These are phyloP conservation scores for Colletotrichum tabaci DNA, from an alignment of 2,329 filamentous ascomycete species.

Conservation along the genomic window DNA sequence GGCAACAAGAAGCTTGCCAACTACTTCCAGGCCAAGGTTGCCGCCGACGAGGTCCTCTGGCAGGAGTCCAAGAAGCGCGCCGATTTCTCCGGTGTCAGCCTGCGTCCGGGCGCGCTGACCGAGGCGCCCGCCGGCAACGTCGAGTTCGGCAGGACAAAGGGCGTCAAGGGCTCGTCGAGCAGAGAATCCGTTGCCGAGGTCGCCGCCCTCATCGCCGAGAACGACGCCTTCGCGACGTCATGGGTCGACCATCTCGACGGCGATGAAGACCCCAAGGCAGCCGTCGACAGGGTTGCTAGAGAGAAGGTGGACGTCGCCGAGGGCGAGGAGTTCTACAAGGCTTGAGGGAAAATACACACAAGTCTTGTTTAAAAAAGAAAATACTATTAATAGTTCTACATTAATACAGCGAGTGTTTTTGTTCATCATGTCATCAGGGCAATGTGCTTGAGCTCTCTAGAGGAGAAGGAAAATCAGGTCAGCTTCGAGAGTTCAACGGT, in stretches of 20 bases:
- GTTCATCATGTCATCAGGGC: slow-evolving; percentile 58
- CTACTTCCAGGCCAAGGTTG: slow-evolving; percentile 74
- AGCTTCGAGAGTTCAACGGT: neutral
- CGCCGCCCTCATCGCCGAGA: slow-evolving; percentile 69
- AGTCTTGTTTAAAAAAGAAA: too few species aligned
- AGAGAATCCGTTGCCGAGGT: slow-evolving; percentile 74
- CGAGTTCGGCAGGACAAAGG: slow-evolving; percentile 62
- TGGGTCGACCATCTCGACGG: slow-evolving; percentile 73
- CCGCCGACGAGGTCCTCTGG: slow-evolving; percentile 71
- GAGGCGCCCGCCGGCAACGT: slow-evolving; percentile 64
- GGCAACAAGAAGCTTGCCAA: slow-evolving; percentile 61
- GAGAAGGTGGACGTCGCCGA: slow-evolving; percentile 67
- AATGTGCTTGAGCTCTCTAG: slow-evolving; percentile 67
- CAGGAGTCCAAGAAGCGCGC: slow-evolving; percentile 58
- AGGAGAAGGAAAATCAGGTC: neutral
- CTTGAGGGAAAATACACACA: neutral
- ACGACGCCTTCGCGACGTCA: slow-evolving; percentile 60
- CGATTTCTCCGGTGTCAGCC: slow-evolving; percentile 64
- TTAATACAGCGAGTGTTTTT: slow-evolving; percentile 24
- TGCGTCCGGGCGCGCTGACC: slow-evolving; percentile 68
- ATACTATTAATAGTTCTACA: slow-evolving; percentile 29
- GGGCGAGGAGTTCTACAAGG: slow-evolving; percentile 61
- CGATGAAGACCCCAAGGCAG: slow-evolving; percentile 62
- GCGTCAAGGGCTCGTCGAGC: slow-evolving; percentile 59
- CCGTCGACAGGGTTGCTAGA: slow-evolving; percentile 63